A percentile compares a stretch with the other conserved stretches of the same genome.
Evolutionary conservation across 768 basidiomycete genomes (phyloP).

Genomic region (Podaxis mareebaensis): DNA sequence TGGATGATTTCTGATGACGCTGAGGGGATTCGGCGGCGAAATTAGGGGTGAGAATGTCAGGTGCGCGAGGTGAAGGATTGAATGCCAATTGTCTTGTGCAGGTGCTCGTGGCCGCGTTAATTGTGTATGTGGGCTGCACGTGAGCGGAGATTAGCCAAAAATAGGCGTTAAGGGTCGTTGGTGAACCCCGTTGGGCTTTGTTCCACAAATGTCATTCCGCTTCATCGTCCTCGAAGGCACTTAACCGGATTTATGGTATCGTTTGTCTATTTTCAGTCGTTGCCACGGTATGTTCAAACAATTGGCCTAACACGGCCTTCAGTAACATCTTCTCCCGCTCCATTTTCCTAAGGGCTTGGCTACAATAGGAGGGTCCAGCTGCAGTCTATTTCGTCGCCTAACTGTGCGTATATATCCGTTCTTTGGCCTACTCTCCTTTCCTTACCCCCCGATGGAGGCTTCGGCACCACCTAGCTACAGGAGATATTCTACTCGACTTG

Average conservation of each 20-base stretch:
- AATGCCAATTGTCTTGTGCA: not conserved
- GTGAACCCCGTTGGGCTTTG: not conserved
- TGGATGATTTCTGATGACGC: not conserved
- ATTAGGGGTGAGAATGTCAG: not conserved
- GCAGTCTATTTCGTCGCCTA: slow-evolving; percentile 12
- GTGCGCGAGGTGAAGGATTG: not conserved
- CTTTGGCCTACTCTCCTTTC: slow-evolving; percentile 15
- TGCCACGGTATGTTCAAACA: slow-evolving; percentile 16
- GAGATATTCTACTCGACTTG: slow-evolving; percentile 49
- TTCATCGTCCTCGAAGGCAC: slow-evolving; percentile 8
- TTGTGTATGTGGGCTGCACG: slow-evolving; percentile 4
- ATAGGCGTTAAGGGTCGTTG: slow-evolving; percentile 4
- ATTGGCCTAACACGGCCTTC: slow-evolving; percentile 19
- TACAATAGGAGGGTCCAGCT: slow-evolving; percentile 28
- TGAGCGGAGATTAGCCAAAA: not conserved
- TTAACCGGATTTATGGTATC: slow-evolving; percentile 14
- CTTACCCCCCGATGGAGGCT: slow-evolving; percentile 40
- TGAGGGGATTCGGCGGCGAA: not conserved
- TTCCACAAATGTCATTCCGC: slow-evolving; percentile 12
- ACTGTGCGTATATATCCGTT: slow-evolving; percentile 16
- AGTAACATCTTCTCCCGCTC: slow-evolving; percentile 9
- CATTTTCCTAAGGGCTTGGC: slow-evolving; percentile 18
- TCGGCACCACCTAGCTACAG: slow-evolving; percentile 51
- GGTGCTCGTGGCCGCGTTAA: not conserved
- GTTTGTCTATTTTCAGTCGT: slow-evolving; percentile 17